Conservation (phyloP, 2,329 filamentous ascomycete species). For the Colletotrichum musae region DNA sequence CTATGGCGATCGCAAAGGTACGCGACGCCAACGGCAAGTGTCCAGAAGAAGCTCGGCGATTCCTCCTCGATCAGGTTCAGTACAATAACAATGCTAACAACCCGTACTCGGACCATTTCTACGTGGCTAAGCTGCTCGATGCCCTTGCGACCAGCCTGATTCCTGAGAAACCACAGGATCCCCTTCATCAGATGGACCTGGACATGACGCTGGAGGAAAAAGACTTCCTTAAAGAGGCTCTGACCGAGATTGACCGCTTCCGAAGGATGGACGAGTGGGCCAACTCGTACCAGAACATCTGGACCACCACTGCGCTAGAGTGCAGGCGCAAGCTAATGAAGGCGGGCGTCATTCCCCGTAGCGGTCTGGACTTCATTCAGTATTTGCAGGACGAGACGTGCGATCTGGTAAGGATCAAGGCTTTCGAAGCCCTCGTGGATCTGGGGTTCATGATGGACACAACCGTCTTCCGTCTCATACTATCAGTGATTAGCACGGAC, state of each 20-base stretch:
- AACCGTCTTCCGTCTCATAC: constrained; percentile 68
- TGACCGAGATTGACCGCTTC: constrained; percentile 77
- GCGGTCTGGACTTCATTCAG: constrained; percentile 71
- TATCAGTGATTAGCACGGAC: constrained; percentile 73
- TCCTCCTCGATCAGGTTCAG: constrained; percentile 89
- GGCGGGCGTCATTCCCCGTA: constrained; percentile 69
- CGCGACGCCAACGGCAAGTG: constrained; percentile 83
- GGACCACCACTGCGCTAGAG: constrained; percentile 73
- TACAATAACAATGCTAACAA: constrained; percentile 97
- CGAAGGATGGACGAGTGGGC: constrained; percentile 79
- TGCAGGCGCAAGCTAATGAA: constrained; percentile 76
- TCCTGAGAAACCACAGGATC: constrained; percentile 56
- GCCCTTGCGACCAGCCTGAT: constrained; percentile 73
- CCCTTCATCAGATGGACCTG: constrained; percentile 55
- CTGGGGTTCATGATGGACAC: constrained; percentile 72
- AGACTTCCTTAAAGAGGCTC: constrained; percentile 65
- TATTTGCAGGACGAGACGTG: constrained; percentile 76
- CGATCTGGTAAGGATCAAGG: constrained; percentile 76
- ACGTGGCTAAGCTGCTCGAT: constrained; percentile 84
- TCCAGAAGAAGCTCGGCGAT: constrained; percentile 83
- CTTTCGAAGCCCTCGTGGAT: constrained; percentile 75
- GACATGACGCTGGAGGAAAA: constrained; percentile 55
- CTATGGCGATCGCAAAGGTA: constrained; percentile 83
- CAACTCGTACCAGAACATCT: constrained; percentile 77
- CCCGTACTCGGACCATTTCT: constrained; percentile 88